Evolutionary conservation across 1,139 yeast genomes (phyloP).

Genomic region (Protomyces arabidopsidicola): DNA sequence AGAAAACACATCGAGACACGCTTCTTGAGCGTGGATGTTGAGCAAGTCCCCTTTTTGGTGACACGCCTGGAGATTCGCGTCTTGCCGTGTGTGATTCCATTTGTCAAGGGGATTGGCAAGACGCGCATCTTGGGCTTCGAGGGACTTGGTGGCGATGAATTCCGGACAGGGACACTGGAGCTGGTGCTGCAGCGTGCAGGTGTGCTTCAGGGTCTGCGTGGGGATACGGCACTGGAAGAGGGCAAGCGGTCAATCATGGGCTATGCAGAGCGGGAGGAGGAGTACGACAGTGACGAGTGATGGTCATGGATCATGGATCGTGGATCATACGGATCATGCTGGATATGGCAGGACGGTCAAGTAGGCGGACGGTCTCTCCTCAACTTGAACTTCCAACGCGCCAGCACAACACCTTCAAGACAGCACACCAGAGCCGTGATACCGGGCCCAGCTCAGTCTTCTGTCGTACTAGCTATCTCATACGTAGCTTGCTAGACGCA

Average conservation of each 20-base stretch:
- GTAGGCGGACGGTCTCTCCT: no score
- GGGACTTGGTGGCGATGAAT: slow-evolving; percentile 47
- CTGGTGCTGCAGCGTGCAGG: slow-evolving; percentile 36
- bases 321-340: no score
- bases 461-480: not conserved
- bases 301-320: no score
- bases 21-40: slow-evolving; percentile 58
- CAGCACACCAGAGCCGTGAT: no score
- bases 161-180: slow-evolving; percentile 49
- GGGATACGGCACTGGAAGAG: not conserved
- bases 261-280: slow-evolving; percentile 15
- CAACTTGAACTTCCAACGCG: not conserved
- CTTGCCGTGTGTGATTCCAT: slow-evolving; percentile 67
- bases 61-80: slow-evolving; percentile 58
- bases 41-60: slow-evolving; percentile 66
- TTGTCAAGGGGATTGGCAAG: slow-evolving; percentile 55
- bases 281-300: slow-evolving; percentile 23
- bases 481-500: not conserved
- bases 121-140: slow-evolving; percentile 65
- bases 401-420: not conserved
- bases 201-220: slow-evolving; percentile 15
- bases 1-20: slow-evolving; percentile 54
- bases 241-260: slow-evolving; percentile 16
- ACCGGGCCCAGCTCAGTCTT: not conserved
- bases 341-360: no score